Evolutionary conservation across 345 rosid genomes (phyloP), one percentile per base, ranked within the genome.

Genomic region (Gossypium turneri): DNA sequence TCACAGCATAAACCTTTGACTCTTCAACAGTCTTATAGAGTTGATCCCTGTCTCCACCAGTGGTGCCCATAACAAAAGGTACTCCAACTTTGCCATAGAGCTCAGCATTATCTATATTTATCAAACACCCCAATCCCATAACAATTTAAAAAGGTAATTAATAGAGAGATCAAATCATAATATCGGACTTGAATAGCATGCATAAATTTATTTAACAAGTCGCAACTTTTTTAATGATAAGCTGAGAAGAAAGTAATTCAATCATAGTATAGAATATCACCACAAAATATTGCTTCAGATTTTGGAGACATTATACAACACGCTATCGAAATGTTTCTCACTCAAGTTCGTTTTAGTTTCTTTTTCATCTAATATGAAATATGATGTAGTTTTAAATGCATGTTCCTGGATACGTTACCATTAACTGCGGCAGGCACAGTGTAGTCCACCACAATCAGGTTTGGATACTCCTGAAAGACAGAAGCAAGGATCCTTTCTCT

Each of bases 61-160:
- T 95, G 59, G 99, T 95, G 80, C 99, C 99, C 91, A 93, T 85
- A 24, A 95, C 97, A 80, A 95, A 95, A 34, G 99, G 99, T 75
- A 95, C 98, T 57, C 98, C 99, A 45, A 90, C 93, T 84, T 90
- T 93, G 82, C 86, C 80, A 83, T 95, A 95, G 13, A 93, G 80
- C 77, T 90, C 92, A 0, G 90, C 98, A 53, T 93, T 95, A 82
- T 81, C 99, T 94, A 80, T 19, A 79, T 67, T 59, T 67, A 59
- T 73, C 71, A 12, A 9, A 66, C 53, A 82, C 48, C 44, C 6
- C 41, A 15, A 69, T 61, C 12, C 8, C 11, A 27, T 11, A 78
- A 12, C 34, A 59, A 24, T 24, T 58, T 8, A 24, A 47, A 19
- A 65, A 43, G 52, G 48, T 20, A 72, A 34, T 56, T 10, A 3